Base-by-base conservation (phyloP, 1,284 basidiomycete genomes). In the Psilocybe mexicana region DNA sequence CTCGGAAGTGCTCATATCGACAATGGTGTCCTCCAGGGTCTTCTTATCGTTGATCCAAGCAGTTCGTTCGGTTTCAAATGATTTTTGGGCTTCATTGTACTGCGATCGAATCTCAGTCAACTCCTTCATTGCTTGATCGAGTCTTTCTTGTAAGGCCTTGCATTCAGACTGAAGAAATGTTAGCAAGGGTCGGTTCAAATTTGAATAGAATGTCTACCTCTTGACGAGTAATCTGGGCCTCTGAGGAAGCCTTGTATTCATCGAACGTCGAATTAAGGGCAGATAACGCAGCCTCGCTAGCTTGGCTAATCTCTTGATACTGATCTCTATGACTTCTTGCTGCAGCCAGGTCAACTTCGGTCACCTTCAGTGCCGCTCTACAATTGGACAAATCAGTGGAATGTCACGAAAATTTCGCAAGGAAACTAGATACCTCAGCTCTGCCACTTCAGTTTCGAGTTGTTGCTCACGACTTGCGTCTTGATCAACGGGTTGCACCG, bases 381-480 rank as follows among this genome's bases (percentile, higher is more conserved):
- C 11, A 25, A 38, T 23, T 48, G 18, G 43, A 43, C 57, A 54
- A 58, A 35, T 58, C 18, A 63, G 24, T 8, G 51, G 11, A 47
- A 36, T 45, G 0, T 1, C 2, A n/a, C 25, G 14, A 40, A 52
- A 5, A 44, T 12, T 25, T n/a, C 36, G 1, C 43, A 24, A 35
- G 54, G 5, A 24, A 75, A 79, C n/a, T 18, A 18, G 18, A 35
- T 58, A 92, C 89, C 90, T 81, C 33, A 94, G 79, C 54, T 94
- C 92, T 3, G 93, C 93, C 26, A 96, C 85, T 68, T 95, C 92
- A 23, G 86, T 81, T 72, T 94, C 88, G 3, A 96, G 80, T 66
- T 92, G 89, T 66, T 93, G 88, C 67, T 94, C 92, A 26, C 79
- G 82, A 47, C 78, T 84, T 52, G 85, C 65, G 58, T 78, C 80